Conservation (phyloP, 768 basidiomycete genomes). For the Boletus huronensis region DNA sequence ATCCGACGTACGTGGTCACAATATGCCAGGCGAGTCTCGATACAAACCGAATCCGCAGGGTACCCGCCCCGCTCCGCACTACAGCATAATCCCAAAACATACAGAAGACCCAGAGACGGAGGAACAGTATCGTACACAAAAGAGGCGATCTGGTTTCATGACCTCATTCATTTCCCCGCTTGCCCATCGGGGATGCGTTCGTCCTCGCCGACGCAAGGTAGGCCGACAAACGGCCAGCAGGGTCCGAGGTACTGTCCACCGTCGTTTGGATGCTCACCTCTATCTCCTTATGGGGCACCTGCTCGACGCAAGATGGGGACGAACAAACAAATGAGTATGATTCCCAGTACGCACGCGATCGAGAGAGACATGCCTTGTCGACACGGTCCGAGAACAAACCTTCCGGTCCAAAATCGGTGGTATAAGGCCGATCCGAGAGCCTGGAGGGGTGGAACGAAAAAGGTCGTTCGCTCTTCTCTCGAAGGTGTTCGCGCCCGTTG, state of each 20-base stretch:
- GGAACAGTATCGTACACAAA: no score
- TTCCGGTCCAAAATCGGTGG: not conserved
- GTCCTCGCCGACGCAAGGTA: not conserved
- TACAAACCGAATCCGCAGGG: not conserved
- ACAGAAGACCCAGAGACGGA: no score
- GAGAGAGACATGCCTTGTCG: constrained; percentile 4
- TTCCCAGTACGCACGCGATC: not conserved
- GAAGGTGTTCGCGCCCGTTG: constrained; percentile 42
- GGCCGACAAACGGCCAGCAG: no score
- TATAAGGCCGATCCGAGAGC: constrained; percentile 18
- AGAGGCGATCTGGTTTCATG: not conserved
- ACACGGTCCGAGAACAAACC: not conserved
- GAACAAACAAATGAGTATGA: not conserved
- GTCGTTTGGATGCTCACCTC: constrained; percentile 13
- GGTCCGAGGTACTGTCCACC: constrained; percentile 7
- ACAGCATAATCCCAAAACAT: not conserved
- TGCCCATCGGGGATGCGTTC: not conserved
- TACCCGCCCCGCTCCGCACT: not conserved
- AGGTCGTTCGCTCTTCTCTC: constrained; percentile 29
- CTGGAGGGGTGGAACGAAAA: constrained; percentile 42
- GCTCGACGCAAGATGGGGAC: not conserved
- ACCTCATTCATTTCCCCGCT: not conserved
- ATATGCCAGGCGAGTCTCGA: not conserved
- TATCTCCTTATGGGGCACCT: not conserved
- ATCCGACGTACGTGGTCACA: not conserved